Percentiles rank a stretch among this genome's conserved stretches.
These are phyloP conservation scores for Hygrophoropsis aurantiaca DNA, from an alignment of 768 basidiomycete genomes.

Conservation along the genomic window DNA sequence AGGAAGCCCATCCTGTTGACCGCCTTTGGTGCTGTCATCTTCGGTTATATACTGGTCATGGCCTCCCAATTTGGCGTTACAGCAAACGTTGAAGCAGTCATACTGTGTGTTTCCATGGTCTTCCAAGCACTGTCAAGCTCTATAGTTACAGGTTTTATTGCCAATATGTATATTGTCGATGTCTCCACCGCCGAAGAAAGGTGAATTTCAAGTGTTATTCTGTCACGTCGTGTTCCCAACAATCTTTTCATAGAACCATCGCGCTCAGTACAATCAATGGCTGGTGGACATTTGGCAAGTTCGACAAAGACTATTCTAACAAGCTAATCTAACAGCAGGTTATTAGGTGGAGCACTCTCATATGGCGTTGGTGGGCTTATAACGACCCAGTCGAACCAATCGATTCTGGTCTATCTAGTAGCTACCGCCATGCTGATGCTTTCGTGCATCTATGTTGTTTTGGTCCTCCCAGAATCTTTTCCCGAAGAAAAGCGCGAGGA, in stretches of 20 bases:
- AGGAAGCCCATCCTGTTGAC: conserved; percentile 22
- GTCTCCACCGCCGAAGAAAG: conserved; percentile 20
- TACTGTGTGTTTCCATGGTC: conserved; percentile 20
- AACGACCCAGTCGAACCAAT: conserved; percentile 23
- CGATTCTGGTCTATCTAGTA: conserved; percentile 20
- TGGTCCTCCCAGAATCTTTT: conserved; percentile 31
- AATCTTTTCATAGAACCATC: conserved; percentile 19
- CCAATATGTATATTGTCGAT: conserved; percentile 30
- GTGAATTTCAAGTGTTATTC: conserved; percentile 8
- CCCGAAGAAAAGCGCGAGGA: conserved; percentile 20
- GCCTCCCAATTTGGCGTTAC: conserved; percentile 14
- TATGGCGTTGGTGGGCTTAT: conserved; percentile 29
- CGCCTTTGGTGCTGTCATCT: conserved; percentile 6
- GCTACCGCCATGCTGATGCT: conserved; percentile 11
- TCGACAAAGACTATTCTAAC: neutral
- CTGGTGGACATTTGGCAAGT: conserved; percentile 27
- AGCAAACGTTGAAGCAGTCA: conserved; percentile 10
- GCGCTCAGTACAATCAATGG: conserved; percentile 25
- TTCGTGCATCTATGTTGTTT: conserved; percentile 19
- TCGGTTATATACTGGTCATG: conserved; percentile 13
- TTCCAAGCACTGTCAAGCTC: conserved; percentile 8
- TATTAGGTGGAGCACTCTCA: conserved; percentile 23
- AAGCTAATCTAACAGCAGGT: neutral
- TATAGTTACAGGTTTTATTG: conserved; percentile 14
- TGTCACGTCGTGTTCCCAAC: neutral